phyloP scores from a whole-genome alignment of 1,139 yeast species.

The Sugiyamaella pinicola region DNA sequence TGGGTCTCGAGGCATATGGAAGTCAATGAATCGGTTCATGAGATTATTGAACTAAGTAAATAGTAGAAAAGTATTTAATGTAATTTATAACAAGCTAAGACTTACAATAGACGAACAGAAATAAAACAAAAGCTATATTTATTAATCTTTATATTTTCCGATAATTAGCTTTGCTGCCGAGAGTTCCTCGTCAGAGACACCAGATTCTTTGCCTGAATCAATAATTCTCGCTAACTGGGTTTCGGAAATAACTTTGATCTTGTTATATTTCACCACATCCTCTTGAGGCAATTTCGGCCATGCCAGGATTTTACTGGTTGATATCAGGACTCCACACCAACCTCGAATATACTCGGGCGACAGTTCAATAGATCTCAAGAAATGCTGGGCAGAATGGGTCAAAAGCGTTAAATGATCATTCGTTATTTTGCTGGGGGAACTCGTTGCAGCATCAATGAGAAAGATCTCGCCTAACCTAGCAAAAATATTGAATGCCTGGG shows the following conservation, averaged over 20 bases:
- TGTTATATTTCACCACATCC: conserved; percentile 33
- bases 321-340: conserved; percentile 70
- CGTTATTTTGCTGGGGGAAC: conserved; percentile 10
- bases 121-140: no score
- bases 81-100: not conserved
- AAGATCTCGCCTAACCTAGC: conserved; percentile 60
- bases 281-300: conserved; percentile 31
- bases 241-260: conserved; percentile 42
- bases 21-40: conserved; percentile 38
- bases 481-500: conserved; percentile 73
- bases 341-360: conserved; percentile 68
- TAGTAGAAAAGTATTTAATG: no score
- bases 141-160: conserved; percentile 13
- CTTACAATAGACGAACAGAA: no score
- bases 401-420: conserved; percentile 26
- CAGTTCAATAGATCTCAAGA: conserved; percentile 71
- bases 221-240: conserved; percentile 38
- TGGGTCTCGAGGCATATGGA: conserved; percentile 75
- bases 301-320: conserved; percentile 41
- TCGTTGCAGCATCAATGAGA: conserved; percentile 34
- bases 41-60: conserved; percentile 20
- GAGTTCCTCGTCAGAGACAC: conserved; percentile 41
- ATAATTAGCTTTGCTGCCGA: conserved; percentile 41
- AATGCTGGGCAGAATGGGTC: conserved; percentile 54
- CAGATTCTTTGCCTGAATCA: conserved; percentile 24